Conservation (phyloP, 2,329 filamentous ascomycete species). For the Eurotiales sp. region DNA sequence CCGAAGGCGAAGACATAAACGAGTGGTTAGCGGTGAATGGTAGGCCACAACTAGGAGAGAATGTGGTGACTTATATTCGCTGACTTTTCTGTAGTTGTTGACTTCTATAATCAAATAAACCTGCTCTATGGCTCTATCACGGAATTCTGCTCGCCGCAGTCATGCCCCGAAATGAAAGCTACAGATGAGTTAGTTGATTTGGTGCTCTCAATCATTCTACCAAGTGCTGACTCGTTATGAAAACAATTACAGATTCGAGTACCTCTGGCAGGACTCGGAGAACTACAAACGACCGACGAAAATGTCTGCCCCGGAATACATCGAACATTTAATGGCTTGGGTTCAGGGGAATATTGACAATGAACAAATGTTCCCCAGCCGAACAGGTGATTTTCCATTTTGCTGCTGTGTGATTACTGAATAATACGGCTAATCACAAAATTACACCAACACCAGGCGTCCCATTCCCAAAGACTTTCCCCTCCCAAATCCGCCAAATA, state of each 20-base stretch:
- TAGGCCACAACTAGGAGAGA: too few relatives aligned
- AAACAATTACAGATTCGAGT: slow-evolving; percentile 71
- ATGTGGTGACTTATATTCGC: slow-evolving; percentile 20
- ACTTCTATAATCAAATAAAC: slow-evolving; percentile 99
- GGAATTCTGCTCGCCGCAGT: slow-evolving; percentile 95
- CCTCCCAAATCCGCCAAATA: slow-evolving; percentile 82
- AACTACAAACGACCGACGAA: slow-evolving; percentile 95
- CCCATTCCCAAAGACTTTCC: slow-evolving; percentile 90
- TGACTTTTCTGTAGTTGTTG: slow-evolving; percentile 67
- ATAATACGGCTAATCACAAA: not conserved
- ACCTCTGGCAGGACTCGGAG: slow-evolving; percentile 96
- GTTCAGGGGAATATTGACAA: slow-evolving; percentile 95
- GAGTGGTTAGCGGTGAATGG: slow-evolving; percentile 98
- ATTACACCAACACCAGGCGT: slow-evolving; percentile 65
- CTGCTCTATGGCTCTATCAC: slow-evolving; percentile 97
- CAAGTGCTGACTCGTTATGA: too few relatives aligned
- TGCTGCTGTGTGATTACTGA: too few relatives aligned
- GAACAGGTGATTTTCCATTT: slow-evolving; percentile 61
- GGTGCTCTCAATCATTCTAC: too few relatives aligned
- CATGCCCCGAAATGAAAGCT: slow-evolving; percentile 99
- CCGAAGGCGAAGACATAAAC: slow-evolving; percentile 94
- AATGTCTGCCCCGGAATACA: slow-evolving; percentile 95
- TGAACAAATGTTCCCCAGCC: slow-evolving; percentile 88
- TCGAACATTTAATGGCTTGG: slow-evolving; percentile 97
- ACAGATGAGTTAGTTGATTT: slow-evolving; percentile 75